These are phyloP conservation scores for Immersiella caudata DNA, from an alignment of 495 filamentous ascomycete genomes.

Conservation along the genomic window DNA sequence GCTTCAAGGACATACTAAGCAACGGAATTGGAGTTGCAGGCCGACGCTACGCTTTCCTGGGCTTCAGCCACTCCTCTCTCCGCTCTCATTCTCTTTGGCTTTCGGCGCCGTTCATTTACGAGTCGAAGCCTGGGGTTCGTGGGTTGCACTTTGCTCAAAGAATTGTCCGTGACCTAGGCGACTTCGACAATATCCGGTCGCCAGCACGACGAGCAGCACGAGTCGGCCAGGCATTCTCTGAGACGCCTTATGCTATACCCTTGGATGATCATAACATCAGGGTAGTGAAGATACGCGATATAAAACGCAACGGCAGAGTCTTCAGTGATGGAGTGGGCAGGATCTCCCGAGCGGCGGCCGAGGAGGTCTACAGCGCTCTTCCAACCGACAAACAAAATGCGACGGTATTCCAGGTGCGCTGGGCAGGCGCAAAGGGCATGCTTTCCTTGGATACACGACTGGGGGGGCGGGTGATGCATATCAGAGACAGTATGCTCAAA, in stretches of 20 bases:
- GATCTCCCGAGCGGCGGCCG: slow-evolving; percentile 59
- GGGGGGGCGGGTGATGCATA: slow-evolving; percentile 52
- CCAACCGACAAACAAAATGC: slow-evolving; percentile 49
- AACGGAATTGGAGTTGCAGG: slow-evolving; percentile 65
- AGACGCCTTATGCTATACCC: slow-evolving; percentile 63
- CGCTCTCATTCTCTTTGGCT: slow-evolving; percentile 72
- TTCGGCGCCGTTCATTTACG: slow-evolving; percentile 65
- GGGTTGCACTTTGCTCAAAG: slow-evolving; percentile 43
- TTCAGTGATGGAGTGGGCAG: slow-evolving; percentile 83
- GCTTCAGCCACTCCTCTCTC: slow-evolving; percentile 81
- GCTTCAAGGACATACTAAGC: slow-evolving; percentile 62
- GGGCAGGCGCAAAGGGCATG: slow-evolving; percentile 73
- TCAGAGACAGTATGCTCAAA: slow-evolving; percentile 78
- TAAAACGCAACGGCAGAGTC: slow-evolving; percentile 48
- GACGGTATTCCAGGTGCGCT: slow-evolving; percentile 72
- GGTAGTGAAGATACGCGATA: slow-evolving; percentile 46
- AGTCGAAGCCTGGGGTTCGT: slow-evolving; percentile 25
- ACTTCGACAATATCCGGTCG: slow-evolving; percentile 63
- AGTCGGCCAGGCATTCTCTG: slow-evolving; percentile 82
- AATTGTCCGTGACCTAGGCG: slow-evolving; percentile 65
- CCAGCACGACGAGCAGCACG: slow-evolving; percentile 78
- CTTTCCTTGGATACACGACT: slow-evolving; percentile 65
- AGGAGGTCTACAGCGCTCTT: slow-evolving; percentile 55
- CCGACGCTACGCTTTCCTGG: slow-evolving; percentile 67
- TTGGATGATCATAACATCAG: slow-evolving; percentile 39